A percentile compares a stretch with the other conserved stretches of the same genome.
Evolutionary conservation across 306 rosid species (phyloP).

Genomic region (Mimosa pudica): DNA sequence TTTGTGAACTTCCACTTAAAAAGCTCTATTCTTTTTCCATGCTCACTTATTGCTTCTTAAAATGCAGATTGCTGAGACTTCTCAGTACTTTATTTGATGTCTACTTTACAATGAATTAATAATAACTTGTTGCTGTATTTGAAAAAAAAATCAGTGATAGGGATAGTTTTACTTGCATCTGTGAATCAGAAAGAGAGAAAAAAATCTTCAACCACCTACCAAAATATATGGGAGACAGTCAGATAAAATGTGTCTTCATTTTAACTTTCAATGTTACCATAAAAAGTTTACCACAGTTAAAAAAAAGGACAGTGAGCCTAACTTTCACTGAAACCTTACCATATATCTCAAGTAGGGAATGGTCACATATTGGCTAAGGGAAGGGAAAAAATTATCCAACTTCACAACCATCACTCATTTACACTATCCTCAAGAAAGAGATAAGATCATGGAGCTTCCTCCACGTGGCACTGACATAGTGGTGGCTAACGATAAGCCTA

Average conservation of each 20-base stretch:
- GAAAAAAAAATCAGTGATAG: not conserved
- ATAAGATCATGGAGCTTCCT: constrained; percentile 42
- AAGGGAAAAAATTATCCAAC: constrained; percentile 21
- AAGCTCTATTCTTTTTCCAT: not conserved
- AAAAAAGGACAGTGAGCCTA: constrained; percentile 27
- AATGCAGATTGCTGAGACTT: not conserved
- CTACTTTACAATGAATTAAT: not conserved
- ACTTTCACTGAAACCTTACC: constrained; percentile 20
- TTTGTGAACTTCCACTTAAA: constrained; percentile 12
- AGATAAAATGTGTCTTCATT: constrained; percentile 28
- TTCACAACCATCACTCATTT: constrained; percentile 53
- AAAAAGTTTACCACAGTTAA: not conserved
- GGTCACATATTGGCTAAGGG: constrained; percentile 32
- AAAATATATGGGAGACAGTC: constrained; percentile 32
- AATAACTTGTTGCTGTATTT: not conserved
- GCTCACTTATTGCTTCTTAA: not conserved
- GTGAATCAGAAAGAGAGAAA: not conserved
- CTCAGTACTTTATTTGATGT: not conserved
- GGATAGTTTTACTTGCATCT: not conserved
- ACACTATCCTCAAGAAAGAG: constrained; percentile 32
- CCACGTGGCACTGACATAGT: constrained; percentile 59
- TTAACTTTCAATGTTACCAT: not conserved
- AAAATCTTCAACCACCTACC: constrained; percentile 23
- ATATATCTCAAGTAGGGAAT: constrained; percentile 15
- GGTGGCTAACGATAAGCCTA: constrained; percentile 59